phyloP scores from a whole-genome alignment of 176 grass and related monocot species.

The Phragmites australis region DNA sequence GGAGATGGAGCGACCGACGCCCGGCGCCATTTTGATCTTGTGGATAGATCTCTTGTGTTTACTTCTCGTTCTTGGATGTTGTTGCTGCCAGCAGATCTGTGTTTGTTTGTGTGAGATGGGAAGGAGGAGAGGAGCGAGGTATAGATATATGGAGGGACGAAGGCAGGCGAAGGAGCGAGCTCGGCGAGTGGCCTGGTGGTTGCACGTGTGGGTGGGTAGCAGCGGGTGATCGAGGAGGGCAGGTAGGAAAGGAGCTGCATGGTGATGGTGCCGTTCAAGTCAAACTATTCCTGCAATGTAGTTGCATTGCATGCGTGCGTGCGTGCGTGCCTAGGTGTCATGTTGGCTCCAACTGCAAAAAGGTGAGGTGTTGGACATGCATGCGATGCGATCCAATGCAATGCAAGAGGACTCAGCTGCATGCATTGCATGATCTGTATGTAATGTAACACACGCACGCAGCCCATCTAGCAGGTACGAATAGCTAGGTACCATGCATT shows the following conservation, averaged over 20 bases:
- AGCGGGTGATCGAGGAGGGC: not conserved
- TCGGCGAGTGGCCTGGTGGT: too few relatives aligned
- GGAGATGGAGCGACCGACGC: constrained; percentile 64
- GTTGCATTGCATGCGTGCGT: too few relatives aligned
- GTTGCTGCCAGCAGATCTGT: not conserved
- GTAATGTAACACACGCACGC: not conserved
- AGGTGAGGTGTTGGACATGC: not conserved
- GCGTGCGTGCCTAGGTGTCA: constrained; percentile 5
- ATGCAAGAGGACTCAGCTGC: not conserved
- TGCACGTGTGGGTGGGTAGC: constrained; percentile 35
- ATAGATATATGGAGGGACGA: not conserved
- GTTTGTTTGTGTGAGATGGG: constrained; percentile 4
- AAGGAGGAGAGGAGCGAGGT: not conserved
- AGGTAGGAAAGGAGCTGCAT: not conserved
- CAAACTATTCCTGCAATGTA: constrained; percentile 15
- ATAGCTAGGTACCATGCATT: too few relatives aligned
- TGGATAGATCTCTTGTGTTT: not conserved
- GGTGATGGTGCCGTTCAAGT: not conserved
- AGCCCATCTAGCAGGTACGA: not conserved
- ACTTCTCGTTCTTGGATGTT: not conserved
- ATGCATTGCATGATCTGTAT: not conserved
- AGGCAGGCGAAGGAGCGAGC: not conserved
- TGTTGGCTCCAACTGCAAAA: not conserved
- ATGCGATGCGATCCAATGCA: too few relatives aligned
- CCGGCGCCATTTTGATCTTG: constrained; percentile 30